Base-by-base conservation (phyloP, 768 basidiomycete genomes). In the Leucosporidium scottii region DNA sequence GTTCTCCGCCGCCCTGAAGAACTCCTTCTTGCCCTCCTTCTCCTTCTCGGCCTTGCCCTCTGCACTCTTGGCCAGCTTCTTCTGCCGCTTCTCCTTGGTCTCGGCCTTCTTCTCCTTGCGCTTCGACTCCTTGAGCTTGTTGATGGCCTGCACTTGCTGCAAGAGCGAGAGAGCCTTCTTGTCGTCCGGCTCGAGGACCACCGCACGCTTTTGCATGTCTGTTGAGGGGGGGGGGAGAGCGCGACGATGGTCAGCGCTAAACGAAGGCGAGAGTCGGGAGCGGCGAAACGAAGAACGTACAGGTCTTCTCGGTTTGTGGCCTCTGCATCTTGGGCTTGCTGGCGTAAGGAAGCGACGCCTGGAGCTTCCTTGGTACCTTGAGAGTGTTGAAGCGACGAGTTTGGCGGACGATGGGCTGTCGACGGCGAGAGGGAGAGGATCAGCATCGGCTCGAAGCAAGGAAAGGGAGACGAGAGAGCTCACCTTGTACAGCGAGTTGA, bases 171-270 rank as follows among this genome's bases (percentile, higher is more conserved):
- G 80, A 0, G 96, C 93, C 77, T 86, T 88, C 82, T 88, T 91
- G 82, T 98, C 96, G 77, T 94, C 92, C 1, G 91, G 90, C 75
- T 94, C 90, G 83, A 98, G 84, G 55, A 99, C 87, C 30, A 98
- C 93, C 1, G 94, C 93, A 18, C 96, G 87, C 78, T 90, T 91
- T 79, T 93, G 91, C 76, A 97, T 79, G 79, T 98, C 70, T 71
- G 64, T 13, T 20, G 34, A 17, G 4, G n/a, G 18, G 4, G n/a
- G 8, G 12, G 0, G 2, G 17, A 36, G 31, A 54, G 27, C 10
- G 15, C 6, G 34, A 12, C 34, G 34, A 36, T 5, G 34, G 34
- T 44, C 6, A 44, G 39, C 39, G 39, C 39, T 13, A 13, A 44
- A 44, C 39, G 39, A 44, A 28, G 18, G 23, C 23, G 31, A 15